Conservation (phyloP, 129 eudicot species). For the Artemisia annua region DNA sequence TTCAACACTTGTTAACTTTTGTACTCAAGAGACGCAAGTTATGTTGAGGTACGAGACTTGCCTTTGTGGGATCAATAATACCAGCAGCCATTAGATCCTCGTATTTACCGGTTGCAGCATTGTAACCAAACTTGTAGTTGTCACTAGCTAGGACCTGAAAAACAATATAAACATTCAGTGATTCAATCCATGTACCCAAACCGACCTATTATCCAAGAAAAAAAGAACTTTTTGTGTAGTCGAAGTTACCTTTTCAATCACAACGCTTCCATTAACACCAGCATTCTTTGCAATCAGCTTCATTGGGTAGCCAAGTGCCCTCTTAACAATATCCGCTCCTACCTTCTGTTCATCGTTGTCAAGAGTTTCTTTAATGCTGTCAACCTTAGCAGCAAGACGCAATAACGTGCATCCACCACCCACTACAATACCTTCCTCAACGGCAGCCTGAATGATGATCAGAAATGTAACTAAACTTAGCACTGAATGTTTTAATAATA, state of each 20-base stretch:
- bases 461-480: not conserved
- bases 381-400: constrained; percentile 76
- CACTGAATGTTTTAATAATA: not conserved
- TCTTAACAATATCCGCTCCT: constrained; percentile 48
- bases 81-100: constrained; percentile 60
- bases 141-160: constrained; percentile 33
- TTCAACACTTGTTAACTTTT: not conserved
- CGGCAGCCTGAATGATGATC: constrained; percentile 55
- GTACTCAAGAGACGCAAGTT: not conserved
- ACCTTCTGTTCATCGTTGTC: constrained; percentile 79
- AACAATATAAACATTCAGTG: not conserved
- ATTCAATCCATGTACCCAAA: no score
- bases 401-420: constrained; percentile 83
- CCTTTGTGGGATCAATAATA: constrained; percentile 51
- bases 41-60: constrained; percentile 10
- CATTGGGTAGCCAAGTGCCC: constrained; percentile 51
- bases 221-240: not conserved
- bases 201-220: not conserved
- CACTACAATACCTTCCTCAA: constrained; percentile 84
- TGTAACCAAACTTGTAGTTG: constrained; percentile 32
- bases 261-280: constrained; percentile 56
- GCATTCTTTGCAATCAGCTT: constrained; percentile 53
- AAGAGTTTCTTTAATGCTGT: constrained; percentile 55
- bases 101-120: constrained; percentile 52
- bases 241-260: constrained; percentile 44